Base-by-base conservation (phyloP, 2,329 filamentous ascomycete species). In the Volutella citrinella region DNA sequence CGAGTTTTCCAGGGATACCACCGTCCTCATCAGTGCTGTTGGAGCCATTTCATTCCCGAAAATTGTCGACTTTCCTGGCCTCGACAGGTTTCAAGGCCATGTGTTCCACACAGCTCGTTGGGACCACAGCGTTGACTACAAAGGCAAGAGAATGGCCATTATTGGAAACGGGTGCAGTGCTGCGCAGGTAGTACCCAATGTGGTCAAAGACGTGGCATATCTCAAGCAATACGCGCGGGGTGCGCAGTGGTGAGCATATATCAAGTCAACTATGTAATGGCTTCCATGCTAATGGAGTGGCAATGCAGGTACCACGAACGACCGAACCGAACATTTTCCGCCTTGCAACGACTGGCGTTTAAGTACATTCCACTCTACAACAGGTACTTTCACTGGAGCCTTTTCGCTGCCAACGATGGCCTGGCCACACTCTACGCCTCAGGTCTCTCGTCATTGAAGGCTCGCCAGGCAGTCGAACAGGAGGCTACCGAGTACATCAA, bases 161-260 rank as follows among this genome's bases (percentile, higher is more conserved):
- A 41, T 36, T 30, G 17, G 36, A 21, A 17, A 34, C 12, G 36
- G 36, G 6, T 39, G 36, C 19, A 39, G 36, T 18, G 36, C 36
- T 5, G 30, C 27, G 4, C 27, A 41, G 14, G 29, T 41, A 10
- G 19, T 41, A 16, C 34, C 34, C 12, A 29, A 19, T 12, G 16
- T 37, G 7, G 27, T 30, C 2, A 17, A 30, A 19, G 13, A 34
- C 8, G 34, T 29, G 7, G 15, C 18, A 12, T 19, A 18, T 16
- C 28, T 39, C 5, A 39, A 31, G 11, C 38, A 41, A 20, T 37
- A 41, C 12, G 38, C 34, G 6, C 16, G 38, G 13, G 23, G 34
- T 6, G 17, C 38, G 3, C 34, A 41, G 16, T 41, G 38, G 38
- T 38, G 17, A 4, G 25, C 9, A n/a, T 24, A 15, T 7, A 19